These are phyloP conservation scores for Psidium guajava DNA, from an alignment of 345 rosid species.

Conservation along the genomic window DNA sequence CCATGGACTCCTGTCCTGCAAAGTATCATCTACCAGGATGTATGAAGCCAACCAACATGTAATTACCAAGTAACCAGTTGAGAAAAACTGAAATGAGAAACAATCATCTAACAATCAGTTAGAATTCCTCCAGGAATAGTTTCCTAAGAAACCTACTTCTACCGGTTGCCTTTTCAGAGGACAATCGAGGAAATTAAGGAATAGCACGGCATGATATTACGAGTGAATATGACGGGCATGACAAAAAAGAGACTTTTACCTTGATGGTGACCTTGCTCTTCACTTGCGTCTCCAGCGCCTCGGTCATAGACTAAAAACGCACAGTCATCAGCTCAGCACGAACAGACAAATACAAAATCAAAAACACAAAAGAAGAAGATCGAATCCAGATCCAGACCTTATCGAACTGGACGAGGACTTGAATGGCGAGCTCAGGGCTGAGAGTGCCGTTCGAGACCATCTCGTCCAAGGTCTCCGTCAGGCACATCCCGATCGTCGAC, in stretches of 20 bases:
- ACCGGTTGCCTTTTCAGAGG: background rate
- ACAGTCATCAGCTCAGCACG: background rate
- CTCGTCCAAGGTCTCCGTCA: slow-evolving; percentile 93
- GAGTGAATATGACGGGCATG: background rate
- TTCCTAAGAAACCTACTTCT: background rate
- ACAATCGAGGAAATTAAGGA: background rate
- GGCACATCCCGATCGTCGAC: slow-evolving; percentile 94
- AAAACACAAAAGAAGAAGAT: background rate
- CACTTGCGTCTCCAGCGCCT: slow-evolving; percentile 83
- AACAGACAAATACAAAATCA: background rate
- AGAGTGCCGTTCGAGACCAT: slow-evolving; percentile 91
- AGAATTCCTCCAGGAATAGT: background rate
- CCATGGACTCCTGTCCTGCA: background rate
- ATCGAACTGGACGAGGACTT: slow-evolving; percentile 93
- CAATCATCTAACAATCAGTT: background rate
- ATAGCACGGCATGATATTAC: background rate
- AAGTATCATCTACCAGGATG: background rate
- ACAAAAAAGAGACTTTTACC: slow-evolving; percentile 27
- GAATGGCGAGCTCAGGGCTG: slow-evolving; percentile 89
- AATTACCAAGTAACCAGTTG: background rate
- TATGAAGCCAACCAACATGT: background rate
- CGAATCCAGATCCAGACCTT: slow-evolving; percentile 35
- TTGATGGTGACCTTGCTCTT: slow-evolving; percentile 83
- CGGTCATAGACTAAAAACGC: slow-evolving; percentile 77
- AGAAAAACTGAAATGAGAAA: background rate